Conservation (phyloP, 2,329 filamentous ascomycete genomes). For the Helminthosporium solani region DNA sequence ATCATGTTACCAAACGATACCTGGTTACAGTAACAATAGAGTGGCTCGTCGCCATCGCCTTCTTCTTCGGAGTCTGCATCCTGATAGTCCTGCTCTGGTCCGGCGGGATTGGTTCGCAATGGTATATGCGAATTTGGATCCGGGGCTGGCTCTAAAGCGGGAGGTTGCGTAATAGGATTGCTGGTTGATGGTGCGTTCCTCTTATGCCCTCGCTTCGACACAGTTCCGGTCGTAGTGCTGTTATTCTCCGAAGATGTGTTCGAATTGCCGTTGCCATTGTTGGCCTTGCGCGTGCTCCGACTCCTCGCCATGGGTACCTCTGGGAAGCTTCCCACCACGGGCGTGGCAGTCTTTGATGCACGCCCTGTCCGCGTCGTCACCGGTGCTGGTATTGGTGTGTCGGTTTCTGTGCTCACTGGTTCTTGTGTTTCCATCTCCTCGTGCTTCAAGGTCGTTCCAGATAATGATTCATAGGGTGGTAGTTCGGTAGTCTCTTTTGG, state of each 20-base stretch:
- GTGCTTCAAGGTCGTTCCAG: constrained; percentile 45
- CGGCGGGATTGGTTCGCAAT: constrained; percentile 34
- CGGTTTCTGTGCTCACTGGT: constrained; percentile 42
- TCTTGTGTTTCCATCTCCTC: constrained; percentile 53
- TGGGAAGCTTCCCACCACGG: constrained; percentile 47
- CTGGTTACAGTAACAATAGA: constrained; percentile 66
- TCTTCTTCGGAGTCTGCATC: constrained; percentile 42
- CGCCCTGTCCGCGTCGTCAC: constrained; percentile 42
- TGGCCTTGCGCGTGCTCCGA: constrained; percentile 46
- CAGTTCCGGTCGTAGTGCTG: constrained; percentile 33
- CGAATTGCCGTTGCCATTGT: constrained; percentile 38
- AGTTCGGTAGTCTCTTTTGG: constrained; percentile 32
- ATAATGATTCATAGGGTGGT: constrained; percentile 48
- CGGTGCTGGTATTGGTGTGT: constrained; percentile 29
- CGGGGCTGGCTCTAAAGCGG: constrained; percentile 26
- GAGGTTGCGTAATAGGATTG: constrained; percentile 26
- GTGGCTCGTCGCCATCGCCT: constrained; percentile 51
- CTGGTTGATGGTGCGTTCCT: constrained; percentile 28
- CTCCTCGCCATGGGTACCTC: constrained; percentile 45
- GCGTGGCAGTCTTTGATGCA: constrained; percentile 51
- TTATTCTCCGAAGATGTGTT: constrained; percentile 45
- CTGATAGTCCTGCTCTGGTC: constrained; percentile 36
- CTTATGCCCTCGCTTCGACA: constrained; percentile 42
- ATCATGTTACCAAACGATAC: constrained; percentile 69
- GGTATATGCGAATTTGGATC: constrained; percentile 32